Evolutionary conservation across 2,329 filamentous ascomycete species (phyloP), one percentile per base, ranked within the genome.

Genomic region (Gaeumannomyces sp.): DNA sequence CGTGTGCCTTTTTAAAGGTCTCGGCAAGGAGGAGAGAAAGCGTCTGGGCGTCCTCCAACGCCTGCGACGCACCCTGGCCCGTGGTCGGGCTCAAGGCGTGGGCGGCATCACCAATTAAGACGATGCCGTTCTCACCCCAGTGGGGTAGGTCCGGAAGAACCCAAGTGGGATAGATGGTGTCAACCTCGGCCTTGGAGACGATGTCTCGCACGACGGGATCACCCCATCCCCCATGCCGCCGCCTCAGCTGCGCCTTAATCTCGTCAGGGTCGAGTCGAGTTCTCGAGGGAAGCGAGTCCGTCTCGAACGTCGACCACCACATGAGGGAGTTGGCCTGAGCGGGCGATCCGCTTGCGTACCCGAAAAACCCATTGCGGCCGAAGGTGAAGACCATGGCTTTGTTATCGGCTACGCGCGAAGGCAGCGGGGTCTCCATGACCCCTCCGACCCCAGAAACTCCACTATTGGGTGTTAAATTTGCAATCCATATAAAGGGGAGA

Each of bases 311-410:
- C 16, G 59, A 60, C 59, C 59, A 60, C 59, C 59, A 60, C 16
- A 29, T 35, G 29, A 60, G 59, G 6, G 29, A 35, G 11, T 33
- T 29, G 19, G 19, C 14, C 27, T 60, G 27, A n/a, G 19, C 22
- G 22, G 59, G 59, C 59, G 27, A 29, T 10, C 19, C 59, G 11
- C 29, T 35, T 6, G 29, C 31, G 59, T 60, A 60, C 29, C 59
- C 59, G 29, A 60, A 60, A n/a, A 35, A 60, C 14, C 59, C 59
- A n/a, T 29, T 19, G 8, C 29, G 59, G 14, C 59, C 59, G 13
- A 60, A 60, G 28, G 59, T 60, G 31, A 60, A 60, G 29, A 60
- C 59, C 16, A 60, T 33, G 59, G 29, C 35, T 33, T 60, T 33
- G 19, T 59, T 19, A 13, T 60, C 28, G 27, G 35, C 22, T 19